Base-by-base conservation (phyloP, 2,329 filamentous ascomycete genomes). In the Coleophoma crateriformis region DNA sequence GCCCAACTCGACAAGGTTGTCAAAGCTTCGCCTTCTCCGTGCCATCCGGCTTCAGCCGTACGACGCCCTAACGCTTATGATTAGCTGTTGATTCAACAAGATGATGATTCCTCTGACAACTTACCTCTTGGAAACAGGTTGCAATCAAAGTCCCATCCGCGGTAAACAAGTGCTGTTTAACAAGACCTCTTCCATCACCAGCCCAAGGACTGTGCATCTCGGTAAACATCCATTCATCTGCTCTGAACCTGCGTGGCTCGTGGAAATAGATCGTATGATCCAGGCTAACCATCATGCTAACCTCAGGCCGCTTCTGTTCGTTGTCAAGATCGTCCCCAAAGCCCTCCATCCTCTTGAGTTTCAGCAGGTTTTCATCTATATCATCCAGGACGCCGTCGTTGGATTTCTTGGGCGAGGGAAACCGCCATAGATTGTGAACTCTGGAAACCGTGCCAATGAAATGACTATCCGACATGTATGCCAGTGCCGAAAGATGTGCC, bases 381-480 rank as follows among this genome's bases (percentile, higher is more conserved):
- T 79, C 74, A 13, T 50, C 37, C 11, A 20, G 10, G 20, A 22
- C 33, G 17, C 10, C 13, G 12, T 41, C 37, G 12, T 43, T 34
- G 15, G 20, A 22, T 8, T 47, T 37, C 15, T 35, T 69, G 2
- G 75, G 74, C 12, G 72, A 77, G 1, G 78, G 81, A 65, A 88
- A 89, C 13, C 88, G 78, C 79, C 87, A 91, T 34, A 96, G 76
- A 50, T 82, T 78, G 68, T 96, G 91, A 48, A 91, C 84, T 17
- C 89, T 82, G 27, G 85, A 76, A 7, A 96, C 82, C 2, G 91
- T 96, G 37, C 88, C 91, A 67, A 97, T 91, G 70, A 99, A 97
- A 71, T 88, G 94, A 64, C 81, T 87, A 70, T 97, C 92, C 22
- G 85, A 89, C 73, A 97, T 88, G 72, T 97, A 99, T 20, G 92